These are phyloP conservation scores for Lactarius sp. DNA, from an alignment of 768 basidiomycete genomes.

Conservation along the genomic window DNA sequence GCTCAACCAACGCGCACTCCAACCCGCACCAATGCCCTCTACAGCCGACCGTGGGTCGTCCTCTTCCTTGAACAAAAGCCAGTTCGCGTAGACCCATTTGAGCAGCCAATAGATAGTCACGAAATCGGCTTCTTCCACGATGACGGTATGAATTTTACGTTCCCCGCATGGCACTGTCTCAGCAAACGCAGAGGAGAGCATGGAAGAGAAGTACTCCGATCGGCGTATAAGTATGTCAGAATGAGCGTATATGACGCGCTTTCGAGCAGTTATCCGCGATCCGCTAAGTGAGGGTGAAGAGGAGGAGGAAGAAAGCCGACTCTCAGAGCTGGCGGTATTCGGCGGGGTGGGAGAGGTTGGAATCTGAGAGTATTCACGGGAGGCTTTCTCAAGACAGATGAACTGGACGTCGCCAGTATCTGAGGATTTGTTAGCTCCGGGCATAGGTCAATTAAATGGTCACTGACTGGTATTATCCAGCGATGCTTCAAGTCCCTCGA, in stretches of 20 bases:
- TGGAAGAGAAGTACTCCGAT: constrained; percentile 76
- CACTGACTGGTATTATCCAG: constrained; percentile 64
- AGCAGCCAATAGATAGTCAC: constrained; percentile 75
- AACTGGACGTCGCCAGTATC: constrained; percentile 77
- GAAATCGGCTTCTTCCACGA: constrained; percentile 77
- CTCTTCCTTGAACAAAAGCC: constrained; percentile 61
- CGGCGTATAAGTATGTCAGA: constrained; percentile 67
- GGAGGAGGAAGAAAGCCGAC: constrained; percentile 39
- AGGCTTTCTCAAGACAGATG: constrained; percentile 57
- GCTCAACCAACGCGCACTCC: constrained; percentile 55
- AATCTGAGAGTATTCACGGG: constrained; percentile 30
- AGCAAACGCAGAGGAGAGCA: constrained; percentile 67
- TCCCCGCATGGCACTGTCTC: constrained; percentile 49
- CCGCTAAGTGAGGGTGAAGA: constrained; percentile 42
- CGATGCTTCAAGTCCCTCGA: constrained; percentile 65
- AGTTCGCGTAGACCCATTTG: constrained; percentile 73
- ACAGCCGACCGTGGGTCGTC: constrained; percentile 67
- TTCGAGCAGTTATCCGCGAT: constrained; percentile 52
- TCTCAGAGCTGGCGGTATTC: constrained; percentile 32
- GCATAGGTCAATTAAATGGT: background rate
- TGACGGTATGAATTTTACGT: constrained; percentile 55
- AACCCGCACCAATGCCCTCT: constrained; percentile 61
- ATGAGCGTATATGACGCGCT: constrained; percentile 72
- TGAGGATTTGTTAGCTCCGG: constrained; percentile 25
- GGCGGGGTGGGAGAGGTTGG: constrained; percentile 30